phyloP scores from a whole-genome alignment of 192 early-diverging fungal species.

The Rhizophagus clarus region DNA sequence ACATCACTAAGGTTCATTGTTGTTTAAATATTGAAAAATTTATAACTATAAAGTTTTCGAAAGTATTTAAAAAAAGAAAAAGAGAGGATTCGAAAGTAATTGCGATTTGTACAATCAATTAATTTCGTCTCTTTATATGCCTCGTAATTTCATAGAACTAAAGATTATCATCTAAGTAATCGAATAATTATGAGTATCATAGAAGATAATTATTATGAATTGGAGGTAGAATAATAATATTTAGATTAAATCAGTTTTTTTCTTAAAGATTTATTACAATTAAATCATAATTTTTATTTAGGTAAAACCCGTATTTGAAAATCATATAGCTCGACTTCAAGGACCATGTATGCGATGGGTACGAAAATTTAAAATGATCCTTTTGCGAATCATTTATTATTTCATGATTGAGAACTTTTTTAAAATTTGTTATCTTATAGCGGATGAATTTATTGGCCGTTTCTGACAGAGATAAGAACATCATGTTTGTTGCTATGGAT shows the following conservation, averaged over 20 bases:
- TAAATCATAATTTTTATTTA: neutral
- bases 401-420: neutral
- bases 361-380: neutral
- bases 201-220: neutral
- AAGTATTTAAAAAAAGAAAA: no score
- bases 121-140: no score
- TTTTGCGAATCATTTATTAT: neutral
- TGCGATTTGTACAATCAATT: no score
- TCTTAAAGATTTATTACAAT: neutral
- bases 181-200: no score
- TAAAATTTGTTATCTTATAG: neutral
- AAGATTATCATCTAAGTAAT: no score
- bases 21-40: no score
- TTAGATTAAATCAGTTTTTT: no score
- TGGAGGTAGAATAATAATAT: neutral
- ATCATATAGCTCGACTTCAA: neutral
- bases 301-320: neutral
- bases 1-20: no score
- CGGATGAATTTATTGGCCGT: neutral
- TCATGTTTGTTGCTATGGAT: neutral
- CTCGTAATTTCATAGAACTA: no score
- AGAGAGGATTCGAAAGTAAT: no score
- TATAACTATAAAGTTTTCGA: no score
- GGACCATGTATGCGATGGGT: neutral
- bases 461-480: neutral